phyloP scores from a whole-genome alignment of 495 filamentous ascomycete genomes.

The Penicillium daleae region DNA sequence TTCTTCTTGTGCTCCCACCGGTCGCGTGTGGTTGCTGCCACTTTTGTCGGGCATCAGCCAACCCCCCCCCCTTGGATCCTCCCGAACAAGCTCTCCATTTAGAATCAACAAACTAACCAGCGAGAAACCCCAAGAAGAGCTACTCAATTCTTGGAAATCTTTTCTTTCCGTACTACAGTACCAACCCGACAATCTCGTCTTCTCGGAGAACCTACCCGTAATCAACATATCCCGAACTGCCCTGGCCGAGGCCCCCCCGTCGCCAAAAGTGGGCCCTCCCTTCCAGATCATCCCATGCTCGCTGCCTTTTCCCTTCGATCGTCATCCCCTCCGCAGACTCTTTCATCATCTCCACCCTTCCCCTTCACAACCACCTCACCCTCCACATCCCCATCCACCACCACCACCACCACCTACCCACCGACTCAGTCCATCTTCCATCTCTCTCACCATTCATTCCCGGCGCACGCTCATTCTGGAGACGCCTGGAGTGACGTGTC shows the following conservation, averaged over 20 bases:
- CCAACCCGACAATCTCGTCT: not conserved
- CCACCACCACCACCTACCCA: slow-evolving; percentile 5
- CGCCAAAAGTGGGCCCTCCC: slow-evolving; percentile 25
- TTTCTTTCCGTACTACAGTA: not conserved
- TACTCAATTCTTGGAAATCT: not conserved
- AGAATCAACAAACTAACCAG: not conserved
- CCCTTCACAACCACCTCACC: slow-evolving; percentile 15
- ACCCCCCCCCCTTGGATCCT: not conserved
- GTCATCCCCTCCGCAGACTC: slow-evolving; percentile 36
- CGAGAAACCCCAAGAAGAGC: not conserved
- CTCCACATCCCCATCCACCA: slow-evolving; percentile 11
- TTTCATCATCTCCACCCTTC: slow-evolving; percentile 28
- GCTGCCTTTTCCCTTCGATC: slow-evolving; percentile 22
- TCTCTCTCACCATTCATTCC: slow-evolving; percentile 1
- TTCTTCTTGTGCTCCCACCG: not conserved
- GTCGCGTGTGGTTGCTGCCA: slow-evolving; percentile 1
- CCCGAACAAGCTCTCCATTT: not conserved
- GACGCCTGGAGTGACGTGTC: slow-evolving; percentile 50
- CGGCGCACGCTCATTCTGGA: slow-evolving; percentile 36
- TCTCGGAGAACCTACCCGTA: slow-evolving; percentile 1
- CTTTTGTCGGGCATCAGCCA: not conserved
- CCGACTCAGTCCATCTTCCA: slow-evolving; percentile 6
- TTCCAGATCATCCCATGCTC: slow-evolving; percentile 19
- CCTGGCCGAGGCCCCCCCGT: slow-evolving; percentile 27
- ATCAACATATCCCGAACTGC: slow-evolving; percentile 3